Conservation (phyloP, 1,139 yeast genomes). For the Kurtzmaniella quercitrusa region DNA sequence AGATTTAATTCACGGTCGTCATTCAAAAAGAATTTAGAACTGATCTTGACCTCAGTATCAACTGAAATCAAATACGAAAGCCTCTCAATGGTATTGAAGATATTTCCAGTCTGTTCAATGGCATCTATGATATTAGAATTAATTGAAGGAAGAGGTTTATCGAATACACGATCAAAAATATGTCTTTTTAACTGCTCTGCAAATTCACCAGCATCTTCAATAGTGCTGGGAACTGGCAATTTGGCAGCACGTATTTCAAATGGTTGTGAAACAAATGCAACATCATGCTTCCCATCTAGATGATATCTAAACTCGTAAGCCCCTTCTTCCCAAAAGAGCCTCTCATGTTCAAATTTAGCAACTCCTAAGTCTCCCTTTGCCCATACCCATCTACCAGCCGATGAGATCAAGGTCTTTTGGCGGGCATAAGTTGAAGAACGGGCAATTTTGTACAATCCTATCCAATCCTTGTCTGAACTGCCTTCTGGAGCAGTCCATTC, state of each 20-base stretch:
- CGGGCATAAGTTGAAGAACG: constrained; percentile 55
- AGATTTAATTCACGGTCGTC: constrained; percentile 28
- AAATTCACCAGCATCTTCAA: constrained; percentile 19
- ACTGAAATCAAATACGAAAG: constrained; percentile 32
- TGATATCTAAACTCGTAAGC: constrained; percentile 77
- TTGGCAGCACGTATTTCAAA: constrained; percentile 54
- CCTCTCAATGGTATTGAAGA: constrained; percentile 28
- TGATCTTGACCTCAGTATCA: constrained; percentile 37
- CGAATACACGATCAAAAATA: constrained; percentile 31
- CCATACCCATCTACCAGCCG: constrained; percentile 70
- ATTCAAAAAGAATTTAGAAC: constrained; percentile 34
- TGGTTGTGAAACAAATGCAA: constrained; percentile 63
- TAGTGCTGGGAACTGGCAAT: constrained; percentile 31
- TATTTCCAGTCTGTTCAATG: constrained; percentile 24
- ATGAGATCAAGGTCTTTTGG: constrained; percentile 56
- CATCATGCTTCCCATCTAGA: constrained; percentile 65
- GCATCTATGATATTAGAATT: constrained; percentile 23
- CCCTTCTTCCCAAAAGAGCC: constrained; percentile 67
- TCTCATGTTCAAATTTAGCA: constrained; percentile 47
- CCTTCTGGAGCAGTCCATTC: constrained; percentile 53
- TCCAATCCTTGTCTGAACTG: constrained; percentile 59
- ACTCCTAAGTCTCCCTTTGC: constrained; percentile 42
- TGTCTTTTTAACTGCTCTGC: constrained; percentile 26
- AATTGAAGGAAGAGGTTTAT: constrained; percentile 17
- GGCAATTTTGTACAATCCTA: constrained; percentile 67